Evolutionary conservation across 371 early-diverging fungal species (phyloP), one percentile per base, ranked within the genome.

Genomic region (Circinella minor): DNA sequence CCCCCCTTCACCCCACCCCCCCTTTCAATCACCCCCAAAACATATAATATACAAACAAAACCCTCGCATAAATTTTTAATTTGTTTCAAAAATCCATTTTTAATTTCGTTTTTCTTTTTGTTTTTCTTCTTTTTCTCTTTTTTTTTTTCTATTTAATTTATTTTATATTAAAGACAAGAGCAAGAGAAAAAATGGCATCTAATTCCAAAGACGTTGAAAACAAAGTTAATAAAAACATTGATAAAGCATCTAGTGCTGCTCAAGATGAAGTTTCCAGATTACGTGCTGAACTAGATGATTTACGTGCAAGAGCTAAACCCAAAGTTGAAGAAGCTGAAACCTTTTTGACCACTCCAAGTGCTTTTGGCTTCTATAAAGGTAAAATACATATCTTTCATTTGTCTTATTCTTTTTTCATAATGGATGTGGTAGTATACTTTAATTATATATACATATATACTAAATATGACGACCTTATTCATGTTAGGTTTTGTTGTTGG

Each of bases 361-460:
- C 81, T 14, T 65, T 76, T 49, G 75, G 67, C 4, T 83, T 83
- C 60, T 77, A 79, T 49, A 75, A 83, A 65, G 83, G 83, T 70
- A 27, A 73, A 38, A 47, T 47, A 9, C 47, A 9, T 47, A 9
- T 47, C 47, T 47, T 47, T 47, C 15, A 3, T 47, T 47, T 9
- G 9, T 47, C 3, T 47, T 47, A 15, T 47, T 47, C 11, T 47
- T 47, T 9, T 47, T 11, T 47, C 15, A 47, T 27, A 2, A 27
- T 27, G 27, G 2, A 27, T 27, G 2, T 27, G 27, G 27, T 27
- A 27, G 27, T 27, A 27, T 27, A 27, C 27, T 27, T 1, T 2
- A 27, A 27, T 27, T 27, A 27, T 27, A 27, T 27, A 27, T 27
- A 27, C 2, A 27, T 27, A 27, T 27, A 27, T 27, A 27, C 27